A percentile compares a stretch with the other conserved stretches of the same genome.
These are phyloP conservation scores for Protomyces gravidus DNA, from an alignment of 1,139 yeast genomes.

Conservation along the genomic window DNA sequence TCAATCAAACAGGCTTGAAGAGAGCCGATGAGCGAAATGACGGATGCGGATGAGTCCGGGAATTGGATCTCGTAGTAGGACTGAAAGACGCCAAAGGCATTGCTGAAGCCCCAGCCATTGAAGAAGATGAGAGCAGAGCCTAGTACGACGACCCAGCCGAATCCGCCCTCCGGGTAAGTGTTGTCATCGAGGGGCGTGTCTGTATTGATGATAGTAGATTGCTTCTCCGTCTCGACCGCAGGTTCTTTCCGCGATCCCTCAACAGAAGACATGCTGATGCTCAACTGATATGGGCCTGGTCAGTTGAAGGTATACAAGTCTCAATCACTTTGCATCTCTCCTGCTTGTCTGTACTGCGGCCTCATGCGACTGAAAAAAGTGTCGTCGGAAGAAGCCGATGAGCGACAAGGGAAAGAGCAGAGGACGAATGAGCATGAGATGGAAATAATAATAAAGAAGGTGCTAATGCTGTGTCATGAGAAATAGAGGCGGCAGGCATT, in stretches of 20 bases:
- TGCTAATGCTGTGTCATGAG: too few species aligned
- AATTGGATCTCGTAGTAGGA: slow-evolving; percentile 52
- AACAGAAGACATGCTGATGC: too few species aligned
- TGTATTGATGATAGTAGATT: too few species aligned
- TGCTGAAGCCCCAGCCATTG: slow-evolving; percentile 29
- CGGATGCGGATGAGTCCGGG: slow-evolving; percentile 46
- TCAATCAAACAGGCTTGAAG: slow-evolving; percentile 54
- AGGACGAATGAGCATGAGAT: background rate
- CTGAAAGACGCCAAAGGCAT: slow-evolving; percentile 46
- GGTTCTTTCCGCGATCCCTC: too few species aligned
- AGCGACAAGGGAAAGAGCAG: background rate
- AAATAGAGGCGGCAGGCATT: too few species aligned
- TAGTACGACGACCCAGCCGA: slow-evolving; percentile 19
- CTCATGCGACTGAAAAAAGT: background rate
- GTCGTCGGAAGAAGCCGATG: background rate
- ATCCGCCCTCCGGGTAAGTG: slow-evolving; percentile 23
- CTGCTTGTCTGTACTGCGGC: too few species aligned
- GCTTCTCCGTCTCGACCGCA: too few species aligned
- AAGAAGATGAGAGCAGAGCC: slow-evolving; percentile 20
- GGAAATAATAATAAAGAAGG: background rate
- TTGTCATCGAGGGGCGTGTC: too few species aligned
- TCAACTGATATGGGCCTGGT: too few species aligned
- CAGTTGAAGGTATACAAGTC: too few species aligned
- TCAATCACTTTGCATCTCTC: too few species aligned
- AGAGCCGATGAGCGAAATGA: slow-evolving; percentile 64